Conservation (phyloP, 306 rosid genomes). For the Castanospermum australe region DNA sequence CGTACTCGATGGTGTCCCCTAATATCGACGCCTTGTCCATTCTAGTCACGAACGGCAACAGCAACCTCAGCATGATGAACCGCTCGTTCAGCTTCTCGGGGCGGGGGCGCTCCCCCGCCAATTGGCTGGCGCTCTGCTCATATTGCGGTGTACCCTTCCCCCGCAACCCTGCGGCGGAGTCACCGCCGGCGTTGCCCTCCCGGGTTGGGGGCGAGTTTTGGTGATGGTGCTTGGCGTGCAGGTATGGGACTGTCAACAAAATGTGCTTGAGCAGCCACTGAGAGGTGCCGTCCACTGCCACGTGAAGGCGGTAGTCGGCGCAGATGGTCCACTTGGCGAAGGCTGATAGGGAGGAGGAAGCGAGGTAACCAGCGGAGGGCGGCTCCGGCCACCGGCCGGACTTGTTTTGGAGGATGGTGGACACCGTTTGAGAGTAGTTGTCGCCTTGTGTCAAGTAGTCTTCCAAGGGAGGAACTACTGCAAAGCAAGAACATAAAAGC, state of each 20-base stretch:
- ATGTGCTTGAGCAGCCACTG: conserved; percentile 63
- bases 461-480: conserved; percentile 7
- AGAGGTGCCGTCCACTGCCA: conserved; percentile 20
- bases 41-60: conserved; percentile 68
- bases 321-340: conserved; percentile 50
- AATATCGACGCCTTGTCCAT: conserved; percentile 79
- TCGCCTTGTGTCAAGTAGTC: conserved; percentile 36
- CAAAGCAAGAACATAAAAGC: too few relatives aligned
- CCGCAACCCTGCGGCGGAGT: conserved; percentile 14
- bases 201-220: conserved; percentile 31
- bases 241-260: conserved; percentile 51
- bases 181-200: background rate
- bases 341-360: conserved; percentile 48
- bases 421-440: conserved; percentile 62
- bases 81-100: conserved; percentile 66
- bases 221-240: conserved; percentile 48
- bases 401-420: conserved; percentile 48
- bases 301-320: conserved; percentile 8
- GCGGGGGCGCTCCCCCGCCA: conserved; percentile 59
- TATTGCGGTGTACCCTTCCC: conserved; percentile 36
- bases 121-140: conserved; percentile 55
- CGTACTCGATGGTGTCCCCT: conserved; percentile 74
- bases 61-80: conserved; percentile 59
- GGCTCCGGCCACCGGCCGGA: conserved; percentile 33
- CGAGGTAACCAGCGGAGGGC: conserved; percentile 9